Conservation (phyloP, 1,139 yeast species). For the Scheffersomyces illinoinensis region DNA sequence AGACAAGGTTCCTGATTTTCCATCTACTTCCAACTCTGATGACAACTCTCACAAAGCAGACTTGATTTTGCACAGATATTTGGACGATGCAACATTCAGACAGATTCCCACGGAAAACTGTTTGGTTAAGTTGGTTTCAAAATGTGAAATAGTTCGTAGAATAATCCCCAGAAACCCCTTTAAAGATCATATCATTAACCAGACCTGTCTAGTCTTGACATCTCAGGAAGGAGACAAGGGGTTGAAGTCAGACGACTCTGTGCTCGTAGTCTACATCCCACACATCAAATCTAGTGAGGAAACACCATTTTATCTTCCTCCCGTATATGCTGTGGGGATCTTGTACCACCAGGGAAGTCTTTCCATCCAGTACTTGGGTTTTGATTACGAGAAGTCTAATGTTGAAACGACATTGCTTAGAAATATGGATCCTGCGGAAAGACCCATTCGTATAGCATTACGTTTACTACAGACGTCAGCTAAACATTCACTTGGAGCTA, state of each 20-base stretch:
- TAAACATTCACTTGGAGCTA: constrained; percentile 82
- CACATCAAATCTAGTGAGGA: constrained; percentile 62
- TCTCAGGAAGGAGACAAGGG: constrained; percentile 12
- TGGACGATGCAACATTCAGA: constrained; percentile 58
- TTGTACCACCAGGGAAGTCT: constrained; percentile 50
- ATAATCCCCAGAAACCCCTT: constrained; percentile 88
- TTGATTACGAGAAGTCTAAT: constrained; percentile 30
- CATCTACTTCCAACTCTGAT: constrained; percentile 24
- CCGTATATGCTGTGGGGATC: constrained; percentile 79
- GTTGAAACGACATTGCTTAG: constrained; percentile 26
- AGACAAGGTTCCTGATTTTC: constrained; percentile 33
- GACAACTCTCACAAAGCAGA: constrained; percentile 17
- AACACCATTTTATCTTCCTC: constrained; percentile 86
- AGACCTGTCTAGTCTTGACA: constrained; percentile 65
- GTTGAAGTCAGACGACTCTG: constrained; percentile 30
- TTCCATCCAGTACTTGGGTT: constrained; percentile 83
- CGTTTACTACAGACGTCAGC: constrained; percentile 75
- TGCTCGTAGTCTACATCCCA: constrained; percentile 72
- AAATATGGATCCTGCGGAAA: constrained; percentile 45
- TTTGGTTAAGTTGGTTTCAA: constrained; percentile 33
- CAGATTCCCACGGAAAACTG: constrained; percentile 39
- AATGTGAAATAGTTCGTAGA: constrained; percentile 66
- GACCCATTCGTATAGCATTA: constrained; percentile 80
- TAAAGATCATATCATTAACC: constrained; percentile 80
- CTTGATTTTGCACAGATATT: constrained; percentile 43